These are phyloP conservation scores for Bipolaris bicolor DNA, from an alignment of 2,329 filamentous ascomycete species.

Conservation along the genomic window DNA sequence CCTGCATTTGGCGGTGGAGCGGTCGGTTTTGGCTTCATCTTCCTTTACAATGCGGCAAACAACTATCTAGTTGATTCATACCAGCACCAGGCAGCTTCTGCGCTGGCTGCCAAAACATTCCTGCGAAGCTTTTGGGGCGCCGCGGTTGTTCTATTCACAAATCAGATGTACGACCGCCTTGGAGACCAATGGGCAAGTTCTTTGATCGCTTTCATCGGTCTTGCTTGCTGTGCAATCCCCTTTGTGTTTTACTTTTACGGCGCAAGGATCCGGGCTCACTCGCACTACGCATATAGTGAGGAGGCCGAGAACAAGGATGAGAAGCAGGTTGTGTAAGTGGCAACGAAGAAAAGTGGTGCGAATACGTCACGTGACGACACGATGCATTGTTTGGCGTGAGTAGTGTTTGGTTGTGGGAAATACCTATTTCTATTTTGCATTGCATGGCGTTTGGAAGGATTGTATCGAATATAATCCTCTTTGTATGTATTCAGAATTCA, in stretches of 20 bases:
- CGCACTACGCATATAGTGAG: slow-evolving; percentile 73
- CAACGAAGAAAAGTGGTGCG: not conserved
- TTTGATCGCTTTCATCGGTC: slow-evolving; percentile 73
- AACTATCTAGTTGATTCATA: slow-evolving; percentile 67
- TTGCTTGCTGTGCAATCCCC: slow-evolving; percentile 82
- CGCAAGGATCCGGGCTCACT: slow-evolving; percentile 69
- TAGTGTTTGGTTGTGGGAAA: too few relatives aligned
- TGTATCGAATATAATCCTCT: not conserved
- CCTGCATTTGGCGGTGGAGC: slow-evolving; percentile 69
- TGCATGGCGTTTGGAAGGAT: slow-evolving; percentile 14
- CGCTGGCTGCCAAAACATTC: slow-evolving; percentile 81
- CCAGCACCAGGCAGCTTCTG: slow-evolving; percentile 78
- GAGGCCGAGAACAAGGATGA: slow-evolving; percentile 56
- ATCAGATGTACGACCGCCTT: slow-evolving; percentile 72
- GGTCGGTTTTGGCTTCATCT: slow-evolving; percentile 82
- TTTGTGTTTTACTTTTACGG: slow-evolving; percentile 83
- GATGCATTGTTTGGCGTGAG: not conserved
- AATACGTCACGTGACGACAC: slow-evolving; percentile 8
- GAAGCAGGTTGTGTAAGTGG: slow-evolving; percentile 28
- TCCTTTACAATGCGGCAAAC: slow-evolving; percentile 73
- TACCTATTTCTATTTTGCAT: slow-evolving; percentile 12
- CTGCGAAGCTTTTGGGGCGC: slow-evolving; percentile 83
- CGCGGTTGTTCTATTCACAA: slow-evolving; percentile 76
- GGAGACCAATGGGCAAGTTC: slow-evolving; percentile 78
- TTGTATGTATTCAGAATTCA: not conserved